These are phyloP conservation scores for Fusarium albidum DNA, from an alignment of 2,329 filamentous ascomycete genomes.

Conservation along the genomic window DNA sequence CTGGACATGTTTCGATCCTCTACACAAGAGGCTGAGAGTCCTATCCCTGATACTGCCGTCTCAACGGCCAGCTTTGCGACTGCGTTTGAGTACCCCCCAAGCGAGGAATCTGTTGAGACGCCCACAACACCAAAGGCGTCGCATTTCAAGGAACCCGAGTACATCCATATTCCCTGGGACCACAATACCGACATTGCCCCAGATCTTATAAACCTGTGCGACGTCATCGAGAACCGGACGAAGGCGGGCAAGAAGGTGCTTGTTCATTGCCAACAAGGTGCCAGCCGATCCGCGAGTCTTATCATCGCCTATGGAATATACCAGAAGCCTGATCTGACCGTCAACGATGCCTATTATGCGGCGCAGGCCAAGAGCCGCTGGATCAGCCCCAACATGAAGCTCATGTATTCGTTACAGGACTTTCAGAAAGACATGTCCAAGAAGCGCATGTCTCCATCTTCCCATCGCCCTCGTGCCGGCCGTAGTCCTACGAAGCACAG, in stretches of 20 bases:
- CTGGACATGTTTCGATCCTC: constrained; percentile 41
- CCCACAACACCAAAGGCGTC: constrained; percentile 65
- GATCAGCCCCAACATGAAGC: constrained; percentile 92
- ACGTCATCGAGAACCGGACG: constrained; percentile 76
- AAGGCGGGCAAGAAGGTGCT: constrained; percentile 80
- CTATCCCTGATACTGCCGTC: constrained; percentile 61
- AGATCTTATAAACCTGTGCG: constrained; percentile 78
- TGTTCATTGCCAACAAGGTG: constrained; percentile 86
- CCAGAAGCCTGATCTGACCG: constrained; percentile 76
- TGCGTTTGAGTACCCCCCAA: constrained; percentile 64
- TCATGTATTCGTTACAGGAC: constrained; percentile 89
- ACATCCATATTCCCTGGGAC: constrained; percentile 88
- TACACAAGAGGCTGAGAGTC: constrained; percentile 51
- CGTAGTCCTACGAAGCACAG: constrained; percentile 68
- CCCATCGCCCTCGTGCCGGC: constrained; percentile 58
- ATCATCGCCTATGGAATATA: constrained; percentile 89
- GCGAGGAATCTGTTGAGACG: constrained; percentile 51
- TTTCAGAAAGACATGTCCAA: constrained; percentile 72
- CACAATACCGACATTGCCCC: constrained; percentile 87
- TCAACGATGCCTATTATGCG: constrained; percentile 84
- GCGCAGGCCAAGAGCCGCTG: constrained; percentile 84
- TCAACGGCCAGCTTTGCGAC: constrained; percentile 67
- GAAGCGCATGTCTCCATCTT: constrained; percentile 56
- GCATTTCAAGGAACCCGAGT: constrained; percentile 70
- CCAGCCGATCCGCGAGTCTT: constrained; percentile 83